Evolutionary conservation across 495 filamentous ascomycete genomes (phyloP).

Genomic region (Aspergillus heteromorphus): DNA sequence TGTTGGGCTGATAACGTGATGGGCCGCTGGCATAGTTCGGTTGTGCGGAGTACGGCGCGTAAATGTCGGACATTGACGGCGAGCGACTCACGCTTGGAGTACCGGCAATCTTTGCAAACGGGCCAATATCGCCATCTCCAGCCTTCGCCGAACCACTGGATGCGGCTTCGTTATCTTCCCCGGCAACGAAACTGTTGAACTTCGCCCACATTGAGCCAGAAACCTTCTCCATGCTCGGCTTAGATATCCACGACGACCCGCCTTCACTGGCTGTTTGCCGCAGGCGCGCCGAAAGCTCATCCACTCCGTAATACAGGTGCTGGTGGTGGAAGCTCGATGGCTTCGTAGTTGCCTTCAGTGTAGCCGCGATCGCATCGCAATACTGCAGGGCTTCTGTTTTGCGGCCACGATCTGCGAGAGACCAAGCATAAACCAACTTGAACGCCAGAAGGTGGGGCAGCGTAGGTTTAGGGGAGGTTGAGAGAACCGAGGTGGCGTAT

Average conservation of each 20-base stretch:
- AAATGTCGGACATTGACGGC: slow-evolving; percentile 71
- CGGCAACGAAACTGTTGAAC: slow-evolving; percentile 92
- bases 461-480: slow-evolving; percentile 49
- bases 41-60: slow-evolving; percentile 51
- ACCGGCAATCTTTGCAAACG: slow-evolving; percentile 73
- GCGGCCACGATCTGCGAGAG: slow-evolving; percentile 76
- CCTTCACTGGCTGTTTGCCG: slow-evolving; percentile 75
- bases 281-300: slow-evolving; percentile 77
- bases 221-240: slow-evolving; percentile 91
- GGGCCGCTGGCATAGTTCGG: slow-evolving; percentile 36
- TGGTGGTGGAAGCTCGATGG: slow-evolving; percentile 79
- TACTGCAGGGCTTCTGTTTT: slow-evolving; percentile 83
- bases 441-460: slow-evolving; percentile 81
- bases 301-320: slow-evolving; percentile 64
- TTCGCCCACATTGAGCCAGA: slow-evolving; percentile 80
- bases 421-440: slow-evolving; percentile 80
- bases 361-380: slow-evolving; percentile 75
- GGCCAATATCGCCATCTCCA: slow-evolving; percentile 57
- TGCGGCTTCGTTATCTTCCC: slow-evolving; percentile 69
- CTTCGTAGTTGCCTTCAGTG: slow-evolving; percentile 76
- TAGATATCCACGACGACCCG: slow-evolving; percentile 74
- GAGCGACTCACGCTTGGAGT: slow-evolving; percentile 80
- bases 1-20: slow-evolving; percentile 62
- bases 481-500: slow-evolving; percentile 66
- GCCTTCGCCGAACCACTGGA: slow-evolving; percentile 55